phyloP scores from a whole-genome alignment of 2,329 filamentous ascomycete species.

The Sporothrix luriei region DNA sequence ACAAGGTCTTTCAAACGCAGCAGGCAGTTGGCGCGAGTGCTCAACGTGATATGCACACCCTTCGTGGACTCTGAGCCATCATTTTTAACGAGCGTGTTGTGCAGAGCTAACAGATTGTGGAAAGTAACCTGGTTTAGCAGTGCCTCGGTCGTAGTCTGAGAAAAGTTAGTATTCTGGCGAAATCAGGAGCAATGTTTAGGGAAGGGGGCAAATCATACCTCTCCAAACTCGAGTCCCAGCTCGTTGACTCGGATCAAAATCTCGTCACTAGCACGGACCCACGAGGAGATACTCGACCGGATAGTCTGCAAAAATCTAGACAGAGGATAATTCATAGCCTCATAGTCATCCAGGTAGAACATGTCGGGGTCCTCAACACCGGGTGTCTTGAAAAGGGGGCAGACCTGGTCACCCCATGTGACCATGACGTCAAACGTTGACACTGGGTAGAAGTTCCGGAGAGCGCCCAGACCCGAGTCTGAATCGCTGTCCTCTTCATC shows the following conservation, averaged over 20 bases:
- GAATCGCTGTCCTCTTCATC: constrained; percentile 36
- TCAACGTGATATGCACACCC: constrained; percentile 35
- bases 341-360: constrained; percentile 52
- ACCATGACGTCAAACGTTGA: constrained; percentile 40
- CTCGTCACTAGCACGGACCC: constrained; percentile 52
- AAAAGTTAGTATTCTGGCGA: constrained; percentile 19
- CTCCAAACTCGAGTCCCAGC: constrained; percentile 56
- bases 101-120: constrained; percentile 36
- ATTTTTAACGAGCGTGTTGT: constrained; percentile 36
- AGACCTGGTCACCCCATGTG: constrained; percentile 42
- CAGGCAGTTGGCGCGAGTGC: constrained; percentile 36
- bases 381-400: constrained; percentile 42
- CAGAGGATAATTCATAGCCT: constrained; percentile 50
- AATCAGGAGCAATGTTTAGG: neutral
- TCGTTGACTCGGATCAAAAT: constrained; percentile 56
- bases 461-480: constrained; percentile 30
- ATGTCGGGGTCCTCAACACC: constrained; percentile 46
- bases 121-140: constrained; percentile 37
- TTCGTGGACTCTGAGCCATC: constrained; percentile 31
- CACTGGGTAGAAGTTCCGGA: constrained; percentile 26
- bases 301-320: constrained; percentile 50
- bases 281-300: constrained; percentile 51
- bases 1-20: constrained; percentile 37
- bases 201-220: constrained; percentile 44
- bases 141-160: constrained; percentile 36